Base-by-base conservation (phyloP, 164 flowering plant genomes). In the Litsea cubeba region DNA sequence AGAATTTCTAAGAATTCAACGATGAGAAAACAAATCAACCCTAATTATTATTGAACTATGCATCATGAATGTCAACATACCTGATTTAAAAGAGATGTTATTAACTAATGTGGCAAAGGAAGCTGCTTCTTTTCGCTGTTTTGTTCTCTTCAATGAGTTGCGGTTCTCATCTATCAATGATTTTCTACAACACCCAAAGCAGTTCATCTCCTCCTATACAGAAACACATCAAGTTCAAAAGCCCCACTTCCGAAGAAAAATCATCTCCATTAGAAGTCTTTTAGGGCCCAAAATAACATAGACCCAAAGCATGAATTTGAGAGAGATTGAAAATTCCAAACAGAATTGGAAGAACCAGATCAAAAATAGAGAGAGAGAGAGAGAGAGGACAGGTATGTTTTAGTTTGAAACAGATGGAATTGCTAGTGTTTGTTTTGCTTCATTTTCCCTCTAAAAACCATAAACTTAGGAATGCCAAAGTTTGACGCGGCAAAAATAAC, bases 11-110 rank as follows among this genome's bases (percentile, higher is more conserved):
- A 6, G 8, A 35, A 35, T 5, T 35, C 40, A 35, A 5, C 40
- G 8, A 35, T 6, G 6, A 5, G 40, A 35, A 35, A 5, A 35
- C 40, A 35, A 35, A 35, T 35, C 40, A 6, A 35, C 40, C 40
- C 8, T 35, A 35, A 35, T 35, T 35, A 35, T 35, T 5, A 5
- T 35, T 35, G 40, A 35, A 35, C 40, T 35, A 35, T 5, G 40
- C 0, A 35, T 32, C 40, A 30, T 35, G 46, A 35, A 35, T 35
- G 46, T 35, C 46, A 35, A 35, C 25, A 57, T 81, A 90, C 97
- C 90, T 25, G 87, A 74, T 86, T 90, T 88, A 30, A 86, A 78
- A 50, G 95, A 88, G 62, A 90, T 76, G 75, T 85, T 87, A 4
- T 91, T 83, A 50, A 92, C 87, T 11, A 80, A 72, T 3, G 91